Conservation (phyloP, 306 rosid genomes). For the Rubus parviflorus region DNA sequence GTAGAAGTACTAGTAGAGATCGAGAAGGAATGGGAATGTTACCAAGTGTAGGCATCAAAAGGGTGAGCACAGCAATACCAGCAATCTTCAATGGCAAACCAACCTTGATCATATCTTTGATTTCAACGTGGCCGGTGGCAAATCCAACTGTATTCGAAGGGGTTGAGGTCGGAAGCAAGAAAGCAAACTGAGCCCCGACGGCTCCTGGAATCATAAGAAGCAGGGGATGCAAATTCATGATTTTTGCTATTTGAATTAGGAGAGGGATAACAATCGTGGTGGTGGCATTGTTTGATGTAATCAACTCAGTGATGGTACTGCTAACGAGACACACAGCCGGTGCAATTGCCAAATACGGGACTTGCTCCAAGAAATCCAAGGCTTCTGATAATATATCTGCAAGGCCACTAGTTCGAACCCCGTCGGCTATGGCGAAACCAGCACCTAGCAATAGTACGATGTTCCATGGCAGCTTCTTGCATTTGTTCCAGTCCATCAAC, state of each 20-base stretch:
- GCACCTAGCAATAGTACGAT: conserved; percentile 80
- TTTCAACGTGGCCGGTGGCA: conserved; percentile 67
- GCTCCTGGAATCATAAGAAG: conserved; percentile 85
- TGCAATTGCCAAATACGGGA: conserved; percentile 64
- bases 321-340: conserved; percentile 66
- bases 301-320: conserved; percentile 69
- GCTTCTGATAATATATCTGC: conserved; percentile 59
- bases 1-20: neutral
- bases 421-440: conserved; percentile 90
- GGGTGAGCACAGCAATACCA: conserved; percentile 51
- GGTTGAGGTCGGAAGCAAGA: conserved; percentile 73
- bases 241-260: conserved; percentile 58
- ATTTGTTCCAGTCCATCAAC: conserved; percentile 90
- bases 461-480: conserved; percentile 88
- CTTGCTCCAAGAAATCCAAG: conserved; percentile 55
- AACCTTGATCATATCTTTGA: conserved; percentile 70
- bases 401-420: conserved; percentile 70
- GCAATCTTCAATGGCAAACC: conserved; percentile 76
- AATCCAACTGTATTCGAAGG: conserved; percentile 85
- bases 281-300: conserved; percentile 77
- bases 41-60: conserved; percentile 87
- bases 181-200: conserved; percentile 72
- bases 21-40: neutral
- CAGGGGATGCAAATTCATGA: conserved; percentile 72
- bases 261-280: conserved; percentile 76